Evolutionary conservation across 768 basidiomycete genomes (phyloP), one percentile per base, ranked within the genome.

Genomic region (Solioccasus polychromus): DNA sequence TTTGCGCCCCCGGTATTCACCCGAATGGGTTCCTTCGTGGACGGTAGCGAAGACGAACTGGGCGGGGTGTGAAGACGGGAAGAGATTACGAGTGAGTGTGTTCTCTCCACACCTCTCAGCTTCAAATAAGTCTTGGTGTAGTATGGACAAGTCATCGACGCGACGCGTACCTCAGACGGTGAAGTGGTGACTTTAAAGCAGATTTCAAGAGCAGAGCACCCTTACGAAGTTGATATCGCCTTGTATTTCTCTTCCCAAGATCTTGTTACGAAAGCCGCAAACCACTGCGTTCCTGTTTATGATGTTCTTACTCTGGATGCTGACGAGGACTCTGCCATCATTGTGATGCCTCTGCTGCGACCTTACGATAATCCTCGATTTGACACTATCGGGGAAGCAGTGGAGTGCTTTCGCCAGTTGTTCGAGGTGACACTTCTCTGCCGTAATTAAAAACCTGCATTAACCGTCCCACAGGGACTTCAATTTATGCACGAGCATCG

Each of bases 401-500:
- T 67, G 3, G 60, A 63, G 2, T 67, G 58, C n/a, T 54, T 65
- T 39, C 47, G 47, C 11, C 60, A 67, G 31, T 28, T 66, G n/a
- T 65, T 67, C 11, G 66, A 64, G 54, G 62, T 66, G 35, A 50
- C 18, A n/a, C n/a, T n/a, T n/a, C n/a, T n/a, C n/a, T n/a, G n/a
- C n/a, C n/a, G n/a, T n/a, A n/a, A n/a, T n/a, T n/a, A n/a, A n/a
- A n/a, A n/a, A n/a, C n/a, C n/a, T n/a, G n/a, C n/a, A n/a, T n/a
- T n/a, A n/a, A n/a, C n/a, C n/a, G n/a, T n/a, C n/a, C n/a, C n/a
- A n/a, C 17, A 70, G 68, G 68, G 67, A 2, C 38, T 72, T 0
- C 52, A 57, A 17, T 72, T 68, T 37, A 64, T 72, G 54, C 71
- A 73, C 29, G 10, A 58, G 5, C 53, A 68, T 30, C 57, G 45